A percentile compares a stretch with the other conserved stretches of the same genome.
These are phyloP conservation scores for Pseudozyma thailandica DNA, from an alignment of 1,284 basidiomycete genomes.

Conservation along the genomic window DNA sequence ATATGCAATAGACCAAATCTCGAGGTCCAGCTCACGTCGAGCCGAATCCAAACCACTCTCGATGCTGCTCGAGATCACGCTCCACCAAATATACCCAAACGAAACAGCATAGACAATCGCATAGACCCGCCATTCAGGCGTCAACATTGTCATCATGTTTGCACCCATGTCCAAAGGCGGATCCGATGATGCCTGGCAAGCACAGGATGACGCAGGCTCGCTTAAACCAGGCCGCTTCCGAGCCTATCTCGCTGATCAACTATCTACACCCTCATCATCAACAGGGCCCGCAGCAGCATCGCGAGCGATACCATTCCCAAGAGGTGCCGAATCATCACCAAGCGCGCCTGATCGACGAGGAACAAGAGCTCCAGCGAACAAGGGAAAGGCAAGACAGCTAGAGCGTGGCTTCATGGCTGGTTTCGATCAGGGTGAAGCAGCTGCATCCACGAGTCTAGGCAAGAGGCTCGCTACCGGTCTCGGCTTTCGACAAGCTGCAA, in stretches of 20 bases:
- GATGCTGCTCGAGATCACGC: background rate
- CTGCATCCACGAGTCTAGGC: slow-evolving; percentile 31
- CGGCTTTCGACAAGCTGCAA: slow-evolving; percentile 30
- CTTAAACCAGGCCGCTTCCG: slow-evolving; percentile 51
- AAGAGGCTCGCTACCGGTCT: slow-evolving; percentile 32
- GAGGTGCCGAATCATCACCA: slow-evolving; percentile 10
- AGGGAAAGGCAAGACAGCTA: slow-evolving; percentile 32
- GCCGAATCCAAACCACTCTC: background rate
- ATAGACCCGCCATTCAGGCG: background rate
- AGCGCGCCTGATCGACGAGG: slow-evolving; percentile 8
- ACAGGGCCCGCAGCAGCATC: slow-evolving; percentile 11
- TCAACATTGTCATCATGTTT: slow-evolving; percentile 30
- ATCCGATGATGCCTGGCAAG: slow-evolving; percentile 50
- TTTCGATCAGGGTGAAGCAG: slow-evolving; percentile 14
- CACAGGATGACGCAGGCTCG: slow-evolving; percentile 47
- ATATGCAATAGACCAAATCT: slow-evolving; percentile 1
- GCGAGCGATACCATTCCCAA: slow-evolving; percentile 33
- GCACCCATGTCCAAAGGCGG: slow-evolving; percentile 52
- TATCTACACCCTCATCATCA: slow-evolving; percentile 7
- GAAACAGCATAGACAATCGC: background rate
- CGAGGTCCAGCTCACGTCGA: background rate
- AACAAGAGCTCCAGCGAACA: slow-evolving; percentile 12
- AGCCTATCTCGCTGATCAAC: slow-evolving; percentile 48
- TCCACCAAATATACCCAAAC: background rate
- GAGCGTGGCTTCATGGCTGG: slow-evolving; percentile 32